phyloP scores from a whole-genome alignment of 2,329 filamentous ascomycete genomes.

The Microcyclosporella mali region DNA sequence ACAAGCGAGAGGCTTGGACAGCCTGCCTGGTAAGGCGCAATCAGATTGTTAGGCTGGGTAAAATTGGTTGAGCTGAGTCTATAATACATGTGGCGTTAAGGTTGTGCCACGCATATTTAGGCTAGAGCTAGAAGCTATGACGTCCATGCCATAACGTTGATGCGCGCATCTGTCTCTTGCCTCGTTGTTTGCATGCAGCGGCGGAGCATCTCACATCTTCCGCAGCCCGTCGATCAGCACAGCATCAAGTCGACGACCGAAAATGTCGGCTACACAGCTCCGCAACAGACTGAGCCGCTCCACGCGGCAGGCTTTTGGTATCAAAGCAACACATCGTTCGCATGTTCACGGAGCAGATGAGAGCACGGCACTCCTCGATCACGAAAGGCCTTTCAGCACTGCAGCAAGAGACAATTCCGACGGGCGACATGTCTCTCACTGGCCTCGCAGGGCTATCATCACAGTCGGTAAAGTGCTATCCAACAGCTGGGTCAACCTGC shows the following conservation, averaged over 20 bases:
- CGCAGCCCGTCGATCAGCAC: neutral
- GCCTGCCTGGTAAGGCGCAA: too few relatives aligned
- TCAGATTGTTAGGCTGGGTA: too few relatives aligned
- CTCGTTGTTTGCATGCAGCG: too few relatives aligned
- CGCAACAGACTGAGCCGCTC: neutral
- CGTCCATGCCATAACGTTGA: too few relatives aligned
- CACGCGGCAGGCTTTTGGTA: neutral
- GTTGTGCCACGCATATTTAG: too few relatives aligned
- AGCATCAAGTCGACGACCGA: neutral
- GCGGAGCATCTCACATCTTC: neutral
- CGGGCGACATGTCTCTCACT: neutral
- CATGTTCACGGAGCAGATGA: neutral
- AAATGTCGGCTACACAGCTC: slow-evolving; percentile 1
- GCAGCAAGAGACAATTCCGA: neutral
- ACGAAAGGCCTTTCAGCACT: neutral
- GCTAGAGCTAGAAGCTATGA: too few relatives aligned
- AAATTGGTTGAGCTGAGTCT: too few relatives aligned
- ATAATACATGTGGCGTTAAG: too few relatives aligned
- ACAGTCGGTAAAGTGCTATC: slow-evolving; percentile 25
- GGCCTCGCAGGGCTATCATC: slow-evolving; percentile 3
- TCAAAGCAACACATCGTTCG: neutral
- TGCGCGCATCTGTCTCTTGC: too few relatives aligned
- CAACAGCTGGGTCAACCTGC: slow-evolving; percentile 58
- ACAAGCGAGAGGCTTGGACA: too few relatives aligned
- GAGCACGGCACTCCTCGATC: neutral